Base-by-base conservation (phyloP, 2,329 filamentous ascomycete genomes). In the Ophiostoma ulmi region DNA sequence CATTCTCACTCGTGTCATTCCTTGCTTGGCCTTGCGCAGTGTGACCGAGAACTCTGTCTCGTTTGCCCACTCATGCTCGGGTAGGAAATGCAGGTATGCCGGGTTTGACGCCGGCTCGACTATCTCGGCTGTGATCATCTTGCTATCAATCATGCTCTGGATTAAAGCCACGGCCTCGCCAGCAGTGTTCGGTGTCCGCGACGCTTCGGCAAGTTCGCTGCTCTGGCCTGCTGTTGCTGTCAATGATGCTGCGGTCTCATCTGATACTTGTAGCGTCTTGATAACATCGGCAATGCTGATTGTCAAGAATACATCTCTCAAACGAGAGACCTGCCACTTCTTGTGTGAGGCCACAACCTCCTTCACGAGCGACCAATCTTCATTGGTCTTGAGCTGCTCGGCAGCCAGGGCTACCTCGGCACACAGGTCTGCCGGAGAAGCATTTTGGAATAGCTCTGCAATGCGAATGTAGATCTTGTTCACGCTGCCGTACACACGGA, bases 301-400 rank as follows among this genome's bases (percentile, higher is more conserved):
- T 73, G 86, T 86, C 69, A 80, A 81, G 77, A 94, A 97, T 3
- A 92, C 88, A 69, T 87, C 85, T 64, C 89, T 88, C 36, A 98
- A 83, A 72, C 88, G 88, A 44, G 90, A 83, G 71, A 98, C 87
- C 72, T 91, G 89, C 81, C 90, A 93, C 75, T 89, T 88, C 75
- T 91, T 88, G 77, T 94, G 92, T 11, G 91, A 88, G 26, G 85
- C 81, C 55, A 90, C 78, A 13, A 94, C 89, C 77, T 92, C 88
- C 5, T 83, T 80, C 14, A 97, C 83, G 17, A 98, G 85, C 20
- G 20, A 22, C 63, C 63, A 65, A 8, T 65, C 63, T 6, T 39
- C 7, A 20, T 22, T n/a, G 6, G 10, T 20, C 3, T 89, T 87
- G 4, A 81, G 79, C 76, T 67, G 96, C 98, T 66, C 41, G 14